Base-by-base conservation (phyloP, 2,329 filamentous ascomycete genomes). In the Colletotrichum lupini region DNA sequence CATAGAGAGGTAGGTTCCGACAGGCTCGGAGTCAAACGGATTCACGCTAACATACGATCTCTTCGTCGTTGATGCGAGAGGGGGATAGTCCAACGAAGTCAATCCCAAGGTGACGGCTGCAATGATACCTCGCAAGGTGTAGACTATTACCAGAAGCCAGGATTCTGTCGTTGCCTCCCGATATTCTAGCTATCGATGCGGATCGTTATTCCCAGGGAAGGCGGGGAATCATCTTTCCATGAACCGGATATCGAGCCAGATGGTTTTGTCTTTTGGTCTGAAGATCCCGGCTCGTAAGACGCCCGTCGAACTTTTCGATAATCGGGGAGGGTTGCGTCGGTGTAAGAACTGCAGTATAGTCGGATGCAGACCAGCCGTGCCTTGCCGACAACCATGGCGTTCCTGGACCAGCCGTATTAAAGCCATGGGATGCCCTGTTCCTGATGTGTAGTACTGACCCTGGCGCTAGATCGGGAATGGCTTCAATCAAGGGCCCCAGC, bases 151-250 rank as follows among this genome's bases (percentile, higher is more conserved):
- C 35, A 6, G 24, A 49, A 57, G 28, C 22, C 26, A 9, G n/a
- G 12, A 53, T 59, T 60, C 24, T 58, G 53, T 66, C 26, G 26
- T 30, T 30, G 67, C 26, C 8, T 12, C 35, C 5, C 19, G 28
- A 16, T 24, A 55, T 16, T 14, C 35, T 12, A 12, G 11, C 24
- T 63, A 28, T 35, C 52, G 42, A 42, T 24, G 30, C 37, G 14
- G 22, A 42, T 11, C 49, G 24, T 32, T n/a, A 24, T 14, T 49
- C 19, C 53, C 9, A 72, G 49, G 37, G 26, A 5, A 26, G n/a
- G 53, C 66, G 66, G 59, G 30, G 4, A 73, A 64, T 70, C 35
- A 49, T 64, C 26, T 72, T 67, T 53, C 61, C 71, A 52, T 67
- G 68, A 72, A 73, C 49, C 49, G 42, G 55, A 42, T 37, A 42